A percentile compares a stretch with the other conserved stretches of the same genome.
phyloP scores from a whole-genome alignment of 176 grass and related monocot species.

The Thalia dealbata region DNA sequence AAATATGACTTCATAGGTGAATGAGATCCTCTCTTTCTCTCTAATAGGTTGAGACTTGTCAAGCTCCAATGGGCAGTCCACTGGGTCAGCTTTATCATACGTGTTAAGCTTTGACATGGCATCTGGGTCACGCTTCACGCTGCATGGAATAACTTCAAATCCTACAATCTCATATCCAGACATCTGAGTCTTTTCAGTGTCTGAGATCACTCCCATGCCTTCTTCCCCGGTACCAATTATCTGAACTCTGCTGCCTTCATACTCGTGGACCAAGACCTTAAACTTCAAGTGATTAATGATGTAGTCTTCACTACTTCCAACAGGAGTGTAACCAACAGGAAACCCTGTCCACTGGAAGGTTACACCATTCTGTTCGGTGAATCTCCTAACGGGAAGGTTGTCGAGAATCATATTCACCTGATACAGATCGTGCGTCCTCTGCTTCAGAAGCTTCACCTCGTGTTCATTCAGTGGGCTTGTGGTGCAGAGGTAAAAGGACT shows the following conservation, averaged over 20 bases:
- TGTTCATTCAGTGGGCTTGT: background rate
- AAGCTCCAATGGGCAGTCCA: slow-evolving; percentile 2
- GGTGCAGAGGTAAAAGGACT: slow-evolving; percentile 10
- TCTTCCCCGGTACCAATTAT: slow-evolving; percentile 4
- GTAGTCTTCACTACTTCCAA: background rate
- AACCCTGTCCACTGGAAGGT: background rate
- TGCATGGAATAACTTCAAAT: slow-evolving; percentile 7
- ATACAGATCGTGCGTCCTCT: slow-evolving; percentile 9
- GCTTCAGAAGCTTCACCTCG: slow-evolving; percentile 11
- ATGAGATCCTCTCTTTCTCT: background rate
- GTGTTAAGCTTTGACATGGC: slow-evolving; percentile 2
- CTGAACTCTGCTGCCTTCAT: background rate
- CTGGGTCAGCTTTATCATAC: background rate
- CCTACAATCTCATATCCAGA: slow-evolving; percentile 10
- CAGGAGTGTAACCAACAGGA: background rate
- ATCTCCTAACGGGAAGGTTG: slow-evolving; percentile 9
- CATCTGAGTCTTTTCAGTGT: slow-evolving; percentile 5
- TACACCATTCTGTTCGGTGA: slow-evolving; percentile 6
- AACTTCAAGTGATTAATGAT: slow-evolving; percentile 12
- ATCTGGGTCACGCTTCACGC: background rate
- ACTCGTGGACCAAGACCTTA: background rate
- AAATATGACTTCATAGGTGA: slow-evolving; percentile 7
- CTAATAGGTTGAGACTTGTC: background rate
- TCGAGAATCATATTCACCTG: slow-evolving; percentile 8
- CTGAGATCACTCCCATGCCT: background rate